These are phyloP conservation scores for Candida nemodendra DNA, from an alignment of 805 yeast genomes.

Conservation along the genomic window DNA sequence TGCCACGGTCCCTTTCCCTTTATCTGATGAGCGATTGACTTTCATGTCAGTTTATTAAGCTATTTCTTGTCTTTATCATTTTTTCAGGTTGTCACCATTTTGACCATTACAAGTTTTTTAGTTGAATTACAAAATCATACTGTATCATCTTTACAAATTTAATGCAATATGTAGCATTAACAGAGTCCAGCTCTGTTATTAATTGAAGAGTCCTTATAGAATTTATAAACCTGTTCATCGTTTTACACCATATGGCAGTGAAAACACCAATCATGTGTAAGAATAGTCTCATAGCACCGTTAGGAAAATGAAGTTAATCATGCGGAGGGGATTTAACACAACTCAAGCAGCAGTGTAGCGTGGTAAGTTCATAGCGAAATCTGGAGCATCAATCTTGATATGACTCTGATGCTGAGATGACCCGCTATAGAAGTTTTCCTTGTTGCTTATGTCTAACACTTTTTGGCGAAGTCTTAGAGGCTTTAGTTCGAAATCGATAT, in stretches of 20 bases:
- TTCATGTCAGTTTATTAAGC: too few species aligned
- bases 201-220: not conserved
- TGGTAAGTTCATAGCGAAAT: not conserved
- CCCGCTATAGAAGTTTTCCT: conserved; percentile 13
- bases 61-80: not conserved
- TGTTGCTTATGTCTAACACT: conserved; percentile 11
- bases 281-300: too few species aligned
- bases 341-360: conserved; percentile 3
- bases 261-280: not conserved
- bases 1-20: not conserved
- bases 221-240: not conserved
- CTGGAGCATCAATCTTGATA: conserved; percentile 11
- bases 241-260: too few species aligned
- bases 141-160: not conserved
- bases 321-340: too few species aligned
- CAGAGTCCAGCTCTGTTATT: not conserved
- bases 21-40: too few species aligned
- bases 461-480: conserved; percentile 16
- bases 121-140: not conserved
- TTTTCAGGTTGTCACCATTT: not conserved
- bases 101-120: conserved; percentile 1
- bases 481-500: conserved; percentile 16
- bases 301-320: too few species aligned
- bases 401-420: conserved; percentile 5
- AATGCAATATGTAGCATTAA: not conserved